Evolutionary conservation across 2,329 filamentous ascomycete species (phyloP).

Genomic region (Cytospora schulzeri): DNA sequence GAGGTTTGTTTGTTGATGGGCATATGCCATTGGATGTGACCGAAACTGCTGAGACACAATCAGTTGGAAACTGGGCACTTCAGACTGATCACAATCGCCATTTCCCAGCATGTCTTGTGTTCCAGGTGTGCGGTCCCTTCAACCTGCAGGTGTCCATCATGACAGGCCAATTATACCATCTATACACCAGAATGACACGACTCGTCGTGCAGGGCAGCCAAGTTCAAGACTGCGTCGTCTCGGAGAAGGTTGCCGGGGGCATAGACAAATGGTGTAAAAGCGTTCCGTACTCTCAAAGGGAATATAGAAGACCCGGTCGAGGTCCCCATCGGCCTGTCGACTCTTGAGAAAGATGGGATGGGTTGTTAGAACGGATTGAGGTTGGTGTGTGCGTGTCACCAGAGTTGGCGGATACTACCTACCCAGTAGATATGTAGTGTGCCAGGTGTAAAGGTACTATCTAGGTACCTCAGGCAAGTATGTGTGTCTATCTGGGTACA

Average conservation of each 20-base stretch:
- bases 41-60: conserved; percentile 1
- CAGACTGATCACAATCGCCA: background rate
- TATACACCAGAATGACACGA: background rate
- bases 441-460: background rate
- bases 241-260: too few relatives aligned
- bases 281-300: background rate
- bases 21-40: background rate
- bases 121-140: background rate
- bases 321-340: background rate
- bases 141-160: background rate
- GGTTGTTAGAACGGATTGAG: too few relatives aligned
- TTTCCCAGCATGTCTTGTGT: background rate
- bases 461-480: background rate
- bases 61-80: background rate
- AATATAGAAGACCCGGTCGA: background rate
- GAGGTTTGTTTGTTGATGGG: too few relatives aligned
- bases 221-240: too few relatives aligned
- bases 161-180: background rate
- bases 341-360: too few relatives aligned
- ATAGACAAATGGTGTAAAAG: background rate
- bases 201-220: too few relatives aligned
- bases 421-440: too few relatives aligned
- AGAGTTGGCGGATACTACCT: background rate
- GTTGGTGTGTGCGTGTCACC: background rate
- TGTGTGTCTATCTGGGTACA: background rate